phyloP scores from a whole-genome alignment of 164 flowering plant species.

The Protea cynaroides region DNA sequence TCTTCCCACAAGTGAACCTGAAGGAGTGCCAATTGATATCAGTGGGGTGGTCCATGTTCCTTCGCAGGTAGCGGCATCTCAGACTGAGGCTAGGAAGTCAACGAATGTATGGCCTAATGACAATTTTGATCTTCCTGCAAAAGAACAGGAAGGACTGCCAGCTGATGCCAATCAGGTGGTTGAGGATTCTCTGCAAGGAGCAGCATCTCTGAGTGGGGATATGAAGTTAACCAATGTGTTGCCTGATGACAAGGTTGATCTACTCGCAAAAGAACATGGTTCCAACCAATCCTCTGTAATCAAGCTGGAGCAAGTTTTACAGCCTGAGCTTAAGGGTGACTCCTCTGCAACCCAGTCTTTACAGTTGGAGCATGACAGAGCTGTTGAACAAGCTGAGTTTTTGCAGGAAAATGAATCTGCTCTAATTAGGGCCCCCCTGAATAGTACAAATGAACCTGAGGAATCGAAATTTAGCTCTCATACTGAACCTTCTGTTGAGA shows the following conservation, averaged over 20 bases:
- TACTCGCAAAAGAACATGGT: neutral
- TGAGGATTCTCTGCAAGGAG: slow-evolving; percentile 6
- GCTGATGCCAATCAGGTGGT: neutral
- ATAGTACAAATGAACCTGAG: neutral
- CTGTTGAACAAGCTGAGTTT: neutral
- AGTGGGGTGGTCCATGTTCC: too few relatives aligned
- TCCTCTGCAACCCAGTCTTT: neutral
- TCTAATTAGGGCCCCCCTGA: neutral
- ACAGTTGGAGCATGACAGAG: neutral
- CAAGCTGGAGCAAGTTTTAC: slow-evolving; percentile 9
- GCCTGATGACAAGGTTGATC: neutral
- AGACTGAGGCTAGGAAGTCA: too few relatives aligned
- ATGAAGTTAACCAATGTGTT: too few relatives aligned
- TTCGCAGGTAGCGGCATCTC: too few relatives aligned
- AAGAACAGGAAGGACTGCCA: too few relatives aligned
- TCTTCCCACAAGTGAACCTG: neutral
- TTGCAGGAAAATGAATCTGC: neutral
- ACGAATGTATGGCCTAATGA: too few relatives aligned
- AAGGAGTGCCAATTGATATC: too few relatives aligned
- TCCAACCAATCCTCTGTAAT: neutral
- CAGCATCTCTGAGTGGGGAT: slow-evolving; percentile 1
- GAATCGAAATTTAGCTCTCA: neutral
- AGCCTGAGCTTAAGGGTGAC: neutral
- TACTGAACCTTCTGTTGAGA: neutral
- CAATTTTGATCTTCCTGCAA: too few relatives aligned